Percentiles rank a stretch among this genome's conserved stretches.
phyloP scores from a whole-genome alignment of 805 yeast genomes.

The Naumovozyma baii region DNA sequence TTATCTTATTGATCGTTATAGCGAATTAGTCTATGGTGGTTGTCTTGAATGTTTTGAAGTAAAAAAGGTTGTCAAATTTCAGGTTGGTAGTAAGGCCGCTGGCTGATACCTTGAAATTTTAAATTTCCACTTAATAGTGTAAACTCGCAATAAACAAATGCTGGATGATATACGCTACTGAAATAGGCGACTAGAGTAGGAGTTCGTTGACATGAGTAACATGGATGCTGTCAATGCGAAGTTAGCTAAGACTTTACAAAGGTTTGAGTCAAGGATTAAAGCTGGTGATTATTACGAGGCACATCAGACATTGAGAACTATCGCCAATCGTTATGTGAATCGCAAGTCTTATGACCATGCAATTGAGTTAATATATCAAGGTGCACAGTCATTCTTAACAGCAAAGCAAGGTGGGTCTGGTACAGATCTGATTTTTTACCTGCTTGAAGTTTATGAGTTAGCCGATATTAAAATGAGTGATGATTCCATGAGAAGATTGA shows the following conservation, averaged over 20 bases:
- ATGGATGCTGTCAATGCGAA: slow-evolving; percentile 25
- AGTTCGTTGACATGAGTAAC: not conserved
- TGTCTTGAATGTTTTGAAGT: too few relatives aligned
- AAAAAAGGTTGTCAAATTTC: too few relatives aligned
- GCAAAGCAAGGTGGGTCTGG: slow-evolving; percentile 74
- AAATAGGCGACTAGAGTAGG: not conserved
- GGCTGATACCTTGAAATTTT: too few relatives aligned
- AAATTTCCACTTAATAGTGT: too few relatives aligned
- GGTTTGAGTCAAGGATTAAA: slow-evolving; percentile 60
- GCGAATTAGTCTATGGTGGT: too few relatives aligned
- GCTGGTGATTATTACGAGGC: slow-evolving; percentile 85
- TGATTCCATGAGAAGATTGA: slow-evolving; percentile 37
- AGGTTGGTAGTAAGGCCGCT: too few relatives aligned
- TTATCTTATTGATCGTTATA: too few relatives aligned
- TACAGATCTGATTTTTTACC: slow-evolving; percentile 61
- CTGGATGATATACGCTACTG: too few relatives aligned
- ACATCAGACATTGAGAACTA: slow-evolving; percentile 86
- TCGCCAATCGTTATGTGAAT: slow-evolving; percentile 74
- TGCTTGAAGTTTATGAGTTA: slow-evolving; percentile 59
- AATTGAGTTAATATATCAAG: slow-evolving; percentile 59
- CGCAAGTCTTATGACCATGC: slow-evolving; percentile 61
- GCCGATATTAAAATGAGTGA: slow-evolving; percentile 37
- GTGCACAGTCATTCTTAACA: slow-evolving; percentile 56
- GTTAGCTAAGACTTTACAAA: slow-evolving; percentile 47
- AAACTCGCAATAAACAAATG: too few relatives aligned